phyloP scores from a whole-genome alignment of 495 filamentous ascomycete species.

The Parathielavia appendiculata region DNA sequence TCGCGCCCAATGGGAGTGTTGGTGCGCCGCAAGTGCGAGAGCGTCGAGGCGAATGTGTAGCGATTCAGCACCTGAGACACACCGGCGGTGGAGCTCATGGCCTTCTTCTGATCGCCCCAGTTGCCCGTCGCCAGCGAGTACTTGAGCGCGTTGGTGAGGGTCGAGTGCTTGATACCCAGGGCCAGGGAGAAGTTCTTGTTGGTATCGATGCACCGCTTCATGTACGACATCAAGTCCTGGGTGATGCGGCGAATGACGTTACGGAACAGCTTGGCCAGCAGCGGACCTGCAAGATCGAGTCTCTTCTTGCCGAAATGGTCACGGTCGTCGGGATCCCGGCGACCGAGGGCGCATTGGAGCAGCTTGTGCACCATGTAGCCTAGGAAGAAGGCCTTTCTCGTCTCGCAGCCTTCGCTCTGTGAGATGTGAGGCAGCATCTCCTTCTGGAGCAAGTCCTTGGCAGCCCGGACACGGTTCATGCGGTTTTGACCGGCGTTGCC shows the following conservation, averaged over 20 bases:
- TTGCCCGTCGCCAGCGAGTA: slow-evolving; percentile 97
- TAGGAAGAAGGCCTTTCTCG: slow-evolving; percentile 94
- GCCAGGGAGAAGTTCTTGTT: slow-evolving; percentile 83
- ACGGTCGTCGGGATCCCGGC: slow-evolving; percentile 89
- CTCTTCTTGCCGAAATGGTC: slow-evolving; percentile 99
- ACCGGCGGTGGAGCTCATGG: slow-evolving; percentile 84
- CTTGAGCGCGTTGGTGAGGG: slow-evolving; percentile 86
- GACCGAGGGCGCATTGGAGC: slow-evolving; percentile 83
- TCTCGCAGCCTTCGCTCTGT: slow-evolving; percentile 92
- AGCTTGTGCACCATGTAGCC: slow-evolving; percentile 98
- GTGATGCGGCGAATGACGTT: slow-evolving; percentile 80
- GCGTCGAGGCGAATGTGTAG: slow-evolving; percentile 92
- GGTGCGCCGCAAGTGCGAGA: slow-evolving; percentile 93
- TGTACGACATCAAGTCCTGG: slow-evolving; percentile 80
- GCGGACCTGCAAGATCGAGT: slow-evolving; percentile 87
- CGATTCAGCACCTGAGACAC: slow-evolving; percentile 97
- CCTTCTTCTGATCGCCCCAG: slow-evolving; percentile 99
- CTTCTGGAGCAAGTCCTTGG: slow-evolving; percentile 90
- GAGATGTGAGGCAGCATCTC: slow-evolving; percentile 96
- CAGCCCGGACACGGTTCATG: slow-evolving; percentile 84
- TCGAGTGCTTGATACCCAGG: slow-evolving; percentile 83
- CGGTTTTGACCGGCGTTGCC: slow-evolving; percentile 63
- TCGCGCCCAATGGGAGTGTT: slow-evolving; percentile 97
- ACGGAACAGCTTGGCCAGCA: slow-evolving; percentile 90
- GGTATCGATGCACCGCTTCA: slow-evolving; percentile 85